phyloP scores from a whole-genome alignment of 2,329 filamentous ascomycete species.

The Chalaropsis ovoidea region DNA sequence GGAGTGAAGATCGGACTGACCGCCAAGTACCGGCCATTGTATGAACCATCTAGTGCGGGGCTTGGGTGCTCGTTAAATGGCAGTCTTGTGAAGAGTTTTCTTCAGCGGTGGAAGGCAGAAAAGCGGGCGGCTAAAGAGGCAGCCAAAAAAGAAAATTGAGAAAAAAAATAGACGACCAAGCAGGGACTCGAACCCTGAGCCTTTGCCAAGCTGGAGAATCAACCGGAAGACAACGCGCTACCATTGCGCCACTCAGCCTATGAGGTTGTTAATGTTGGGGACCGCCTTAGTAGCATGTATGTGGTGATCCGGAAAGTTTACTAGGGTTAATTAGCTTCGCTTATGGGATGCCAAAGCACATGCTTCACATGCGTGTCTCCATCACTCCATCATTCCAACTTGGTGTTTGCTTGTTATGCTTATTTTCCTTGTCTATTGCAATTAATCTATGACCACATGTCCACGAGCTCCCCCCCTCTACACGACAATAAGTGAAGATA shows the following conservation, averaged over 20 bases:
- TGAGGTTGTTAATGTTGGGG: not conserved
- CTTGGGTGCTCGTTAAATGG: not conserved
- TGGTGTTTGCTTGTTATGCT: too few relatives aligned
- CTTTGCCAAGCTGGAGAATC: slow-evolving; percentile 25
- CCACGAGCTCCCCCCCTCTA: too few relatives aligned
- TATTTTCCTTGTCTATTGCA: too few relatives aligned
- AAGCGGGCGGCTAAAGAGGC: not conserved
- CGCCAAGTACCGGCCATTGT: not conserved
- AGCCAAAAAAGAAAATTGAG: not conserved
- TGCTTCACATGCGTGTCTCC: too few relatives aligned
- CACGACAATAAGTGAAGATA: not conserved
- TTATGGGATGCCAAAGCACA: too few relatives aligned
- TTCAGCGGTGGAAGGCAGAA: not conserved
- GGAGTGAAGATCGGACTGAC: not conserved
- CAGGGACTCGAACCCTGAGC: slow-evolving; percentile 26
- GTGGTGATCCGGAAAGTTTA: not conserved
- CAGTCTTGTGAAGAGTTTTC: not conserved
- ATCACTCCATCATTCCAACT: too few relatives aligned
- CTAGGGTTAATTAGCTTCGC: too few relatives aligned
- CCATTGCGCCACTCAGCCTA: slow-evolving; percentile 25
- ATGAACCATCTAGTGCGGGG: not conserved
- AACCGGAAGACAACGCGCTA: slow-evolving; percentile 26
- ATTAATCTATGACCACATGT: not conserved
- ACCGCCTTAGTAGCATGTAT: not conserved
- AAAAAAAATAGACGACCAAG: slow-evolving; percentile 19